Evolutionary conservation across 2,329 filamentous ascomycete species (phyloP).

Genomic region (Capronia epimyces): DNA sequence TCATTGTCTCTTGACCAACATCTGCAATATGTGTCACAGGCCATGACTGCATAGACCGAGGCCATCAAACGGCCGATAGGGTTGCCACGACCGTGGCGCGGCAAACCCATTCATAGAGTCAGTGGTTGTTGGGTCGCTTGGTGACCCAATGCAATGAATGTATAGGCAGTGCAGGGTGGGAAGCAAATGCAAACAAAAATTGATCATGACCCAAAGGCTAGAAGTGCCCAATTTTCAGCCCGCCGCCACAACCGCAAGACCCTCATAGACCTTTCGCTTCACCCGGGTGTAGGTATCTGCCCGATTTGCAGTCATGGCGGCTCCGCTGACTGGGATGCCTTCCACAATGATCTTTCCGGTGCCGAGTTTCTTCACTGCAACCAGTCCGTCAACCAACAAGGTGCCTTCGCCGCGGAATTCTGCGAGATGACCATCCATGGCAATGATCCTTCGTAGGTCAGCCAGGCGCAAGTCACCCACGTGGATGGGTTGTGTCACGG

Average conservation of each 20-base stretch:
- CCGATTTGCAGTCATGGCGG: conserved; percentile 42
- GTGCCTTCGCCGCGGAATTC: conserved; percentile 93
- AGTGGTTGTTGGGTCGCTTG: neutral
- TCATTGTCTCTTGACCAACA: neutral
- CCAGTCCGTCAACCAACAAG: conserved; percentile 77
- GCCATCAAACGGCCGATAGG: neutral
- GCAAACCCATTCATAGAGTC: neutral
- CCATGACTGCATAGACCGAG: neutral
- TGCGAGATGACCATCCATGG: conserved; percentile 72
- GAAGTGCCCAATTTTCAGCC: conserved; percentile 41
- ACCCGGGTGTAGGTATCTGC: conserved; percentile 78
- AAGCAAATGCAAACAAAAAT: neutral
- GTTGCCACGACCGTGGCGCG: neutral
- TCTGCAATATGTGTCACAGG: neutral
- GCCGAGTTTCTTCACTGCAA: conserved; percentile 81
- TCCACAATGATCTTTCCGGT: conserved; percentile 87
- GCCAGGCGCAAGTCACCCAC: conserved; percentile 88
- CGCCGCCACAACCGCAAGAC: conserved; percentile 81
- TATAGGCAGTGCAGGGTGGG: neutral
- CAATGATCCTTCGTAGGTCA: conserved; percentile 79
- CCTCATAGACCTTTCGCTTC: conserved; percentile 86
- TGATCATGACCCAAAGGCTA: neutral
- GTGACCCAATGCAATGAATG: neutral
- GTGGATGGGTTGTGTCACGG: conserved; percentile 80
- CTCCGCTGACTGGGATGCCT: conserved; percentile 56